Evolutionary conservation across 2,329 filamentous ascomycete genomes (phyloP).

Genomic region (Colletotrichum somersetense): DNA sequence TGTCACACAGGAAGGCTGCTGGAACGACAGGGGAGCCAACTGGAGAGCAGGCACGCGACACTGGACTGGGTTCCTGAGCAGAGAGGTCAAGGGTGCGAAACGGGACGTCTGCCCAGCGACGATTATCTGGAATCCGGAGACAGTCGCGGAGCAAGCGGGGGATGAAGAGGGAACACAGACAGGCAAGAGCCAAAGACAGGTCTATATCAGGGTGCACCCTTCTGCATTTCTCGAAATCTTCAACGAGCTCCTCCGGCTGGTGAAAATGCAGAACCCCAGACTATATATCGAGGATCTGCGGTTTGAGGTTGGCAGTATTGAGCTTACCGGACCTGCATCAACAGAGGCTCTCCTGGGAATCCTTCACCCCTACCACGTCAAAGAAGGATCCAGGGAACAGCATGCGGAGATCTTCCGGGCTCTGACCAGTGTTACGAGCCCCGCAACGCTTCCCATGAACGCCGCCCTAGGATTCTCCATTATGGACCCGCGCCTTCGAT

Average conservation of each 20-base stretch:
- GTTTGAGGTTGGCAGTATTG: slow-evolving; percentile 74
- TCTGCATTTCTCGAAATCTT: slow-evolving; percentile 81
- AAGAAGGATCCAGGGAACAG: slow-evolving; percentile 49
- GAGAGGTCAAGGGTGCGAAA: slow-evolving; percentile 64
- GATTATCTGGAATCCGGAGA: slow-evolving; percentile 78
- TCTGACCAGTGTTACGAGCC: slow-evolving; percentile 72
- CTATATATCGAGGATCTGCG: slow-evolving; percentile 77
- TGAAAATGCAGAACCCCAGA: slow-evolving; percentile 71
- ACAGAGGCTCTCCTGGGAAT: slow-evolving; percentile 82
- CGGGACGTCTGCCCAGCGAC: slow-evolving; percentile 78
- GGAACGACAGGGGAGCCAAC: slow-evolving; percentile 73
- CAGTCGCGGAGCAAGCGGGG: slow-evolving; percentile 43
- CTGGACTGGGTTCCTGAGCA: slow-evolving; percentile 64
- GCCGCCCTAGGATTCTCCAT: slow-evolving; percentile 79
- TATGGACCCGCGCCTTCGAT: slow-evolving; percentile 83
- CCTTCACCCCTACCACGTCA: slow-evolving; percentile 65
- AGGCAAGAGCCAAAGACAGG: slow-evolving; percentile 52
- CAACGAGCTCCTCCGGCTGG: slow-evolving; percentile 69
- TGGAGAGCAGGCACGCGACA: slow-evolving; percentile 72
- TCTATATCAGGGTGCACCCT: slow-evolving; percentile 85
- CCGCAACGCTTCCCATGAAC: slow-evolving; percentile 76
- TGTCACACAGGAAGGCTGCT: slow-evolving; percentile 69
- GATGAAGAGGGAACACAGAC: slow-evolving; percentile 43
- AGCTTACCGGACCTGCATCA: slow-evolving; percentile 75
- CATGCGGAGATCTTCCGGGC: slow-evolving; percentile 65